These are phyloP conservation scores for Candida glaebosa DNA, from an alignment of 805 yeast genomes.

Conservation along the genomic window DNA sequence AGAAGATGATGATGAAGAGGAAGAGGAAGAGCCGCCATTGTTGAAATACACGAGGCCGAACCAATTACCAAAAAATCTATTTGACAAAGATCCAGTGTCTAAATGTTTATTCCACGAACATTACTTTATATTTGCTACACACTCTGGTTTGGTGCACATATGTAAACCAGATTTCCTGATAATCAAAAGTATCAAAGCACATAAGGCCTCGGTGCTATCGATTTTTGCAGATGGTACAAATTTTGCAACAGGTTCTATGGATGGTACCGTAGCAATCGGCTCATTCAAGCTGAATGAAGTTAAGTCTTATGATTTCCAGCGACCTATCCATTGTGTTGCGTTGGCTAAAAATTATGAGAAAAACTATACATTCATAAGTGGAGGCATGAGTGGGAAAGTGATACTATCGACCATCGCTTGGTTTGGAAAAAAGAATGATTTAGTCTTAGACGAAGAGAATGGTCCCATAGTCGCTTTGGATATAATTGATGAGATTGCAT, in stretches of 20 bases:
- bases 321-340: constrained; percentile 87
- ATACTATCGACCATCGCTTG: constrained; percentile 74
- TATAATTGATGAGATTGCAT: constrained; percentile 57
- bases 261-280: constrained; percentile 87
- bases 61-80: constrained; percentile 66
- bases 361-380: constrained; percentile 69
- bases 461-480: constrained; percentile 73
- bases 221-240: constrained; percentile 68
- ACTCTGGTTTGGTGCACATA: constrained; percentile 77
- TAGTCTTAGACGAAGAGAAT: constrained; percentile 51
- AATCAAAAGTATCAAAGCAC: constrained; percentile 75
- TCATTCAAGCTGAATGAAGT: constrained; percentile 66
- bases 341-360: constrained; percentile 65
- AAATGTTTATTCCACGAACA: constrained; percentile 57
- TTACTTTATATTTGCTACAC: constrained; percentile 80
- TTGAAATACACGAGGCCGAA: constrained; percentile 71
- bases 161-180: constrained; percentile 56
- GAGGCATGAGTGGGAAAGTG: constrained; percentile 87
- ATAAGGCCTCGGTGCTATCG: constrained; percentile 77
- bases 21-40: constrained; percentile 56
- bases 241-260: constrained; percentile 88
- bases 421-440: constrained; percentile 80
- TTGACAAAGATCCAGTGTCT: constrained; percentile 75
- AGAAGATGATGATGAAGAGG: constrained; percentile 11
- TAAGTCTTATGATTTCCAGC: constrained; percentile 72